phyloP scores from a whole-genome alignment of 208 protist genomes.

The Herpetomonas tarakana region DNA sequence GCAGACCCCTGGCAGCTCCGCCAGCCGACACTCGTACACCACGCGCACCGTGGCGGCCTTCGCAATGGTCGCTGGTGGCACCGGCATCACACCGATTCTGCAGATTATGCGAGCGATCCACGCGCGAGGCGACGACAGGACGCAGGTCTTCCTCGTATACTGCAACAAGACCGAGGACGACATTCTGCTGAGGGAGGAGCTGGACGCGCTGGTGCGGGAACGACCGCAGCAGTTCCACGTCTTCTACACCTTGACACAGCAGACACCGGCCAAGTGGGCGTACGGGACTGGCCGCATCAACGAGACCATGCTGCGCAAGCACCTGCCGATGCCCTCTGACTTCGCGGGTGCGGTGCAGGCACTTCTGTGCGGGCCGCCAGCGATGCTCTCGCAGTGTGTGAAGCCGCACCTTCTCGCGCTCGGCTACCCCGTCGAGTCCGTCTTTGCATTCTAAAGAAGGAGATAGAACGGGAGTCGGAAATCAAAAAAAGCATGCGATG shows the following conservation, averaged over 20 bases:
- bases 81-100: slow-evolving; percentile 92
- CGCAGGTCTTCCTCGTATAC: slow-evolving; percentile 82
- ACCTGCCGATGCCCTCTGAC: slow-evolving; percentile 44
- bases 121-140: slow-evolving; percentile 65
- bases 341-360: slow-evolving; percentile 36
- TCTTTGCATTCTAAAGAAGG: slow-evolving; percentile 65
- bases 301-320: slow-evolving; percentile 72
- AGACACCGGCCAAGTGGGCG: slow-evolving; percentile 45
- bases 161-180: slow-evolving; percentile 89
- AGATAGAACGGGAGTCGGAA: not conserved
- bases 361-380: slow-evolving; percentile 85
- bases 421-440: slow-evolving; percentile 59
- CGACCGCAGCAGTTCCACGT: slow-evolving; percentile 51
- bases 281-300: slow-evolving; percentile 66
- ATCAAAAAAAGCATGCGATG: slow-evolving; percentile 8
- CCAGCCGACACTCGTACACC: slow-evolving; percentile 4
- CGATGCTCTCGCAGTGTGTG: slow-evolving; percentile 84
- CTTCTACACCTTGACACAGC: slow-evolving; percentile 77
- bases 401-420: slow-evolving; percentile 78
- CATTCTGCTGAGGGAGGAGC: slow-evolving; percentile 87
- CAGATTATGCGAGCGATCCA: slow-evolving; percentile 90
- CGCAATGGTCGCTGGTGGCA: slow-evolving; percentile 77
- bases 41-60: slow-evolving; percentile 40
- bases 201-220: slow-evolving; percentile 59
- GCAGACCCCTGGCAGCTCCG: slow-evolving; percentile 23